Base-by-base conservation (phyloP, 176 grass and related monocot species). In the Ensete ventricosum region DNA sequence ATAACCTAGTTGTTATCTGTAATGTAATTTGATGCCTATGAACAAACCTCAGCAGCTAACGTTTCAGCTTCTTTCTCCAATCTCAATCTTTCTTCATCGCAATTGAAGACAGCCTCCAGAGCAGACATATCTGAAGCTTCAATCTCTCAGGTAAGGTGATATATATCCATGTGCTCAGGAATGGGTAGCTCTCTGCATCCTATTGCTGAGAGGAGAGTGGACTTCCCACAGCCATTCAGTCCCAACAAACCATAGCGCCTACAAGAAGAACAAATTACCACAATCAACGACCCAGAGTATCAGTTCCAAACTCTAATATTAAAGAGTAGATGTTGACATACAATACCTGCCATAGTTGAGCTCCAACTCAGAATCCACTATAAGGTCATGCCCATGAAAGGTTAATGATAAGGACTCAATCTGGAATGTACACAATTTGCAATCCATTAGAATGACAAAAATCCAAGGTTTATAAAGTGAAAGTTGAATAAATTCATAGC, bases 341-440 rank as follows among this genome's bases (percentile, higher is more conserved):
- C 27, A 69, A 53, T 88, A 98, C 90, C 94, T 93, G 16, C 94
- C 94, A 34, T 93, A 98, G 72, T 93, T 98, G 17, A 98, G 86
- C 74, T 98, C 94, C 80, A 98, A 50, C 19, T 98, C 94, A 74
- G 94, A 98, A 72, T 98, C 94, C 9, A 98, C 94, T 81, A 98
- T 98, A 76, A 98, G 94, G 80, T 98, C 94, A 77, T 98, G 94
- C 11, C 94, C 94, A 82, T 97, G 94, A 77, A 97, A 97, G 67
- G 94, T 97, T 62, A 93, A 75, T 2, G 94, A 93, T 50, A 97
- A 85, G 49, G 90, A 97, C 78, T 91, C 94, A 68, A 97, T 97
- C 94, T 97, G 87, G 34, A 90, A 70, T 24, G 81, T 78, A 9
- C 49, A 54, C 49, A 73, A 75, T 21, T 14, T 55, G 29, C 29